Conservation (phyloP, 352 stramenopile genomes). For the Globisporangium paddicum region DNA sequence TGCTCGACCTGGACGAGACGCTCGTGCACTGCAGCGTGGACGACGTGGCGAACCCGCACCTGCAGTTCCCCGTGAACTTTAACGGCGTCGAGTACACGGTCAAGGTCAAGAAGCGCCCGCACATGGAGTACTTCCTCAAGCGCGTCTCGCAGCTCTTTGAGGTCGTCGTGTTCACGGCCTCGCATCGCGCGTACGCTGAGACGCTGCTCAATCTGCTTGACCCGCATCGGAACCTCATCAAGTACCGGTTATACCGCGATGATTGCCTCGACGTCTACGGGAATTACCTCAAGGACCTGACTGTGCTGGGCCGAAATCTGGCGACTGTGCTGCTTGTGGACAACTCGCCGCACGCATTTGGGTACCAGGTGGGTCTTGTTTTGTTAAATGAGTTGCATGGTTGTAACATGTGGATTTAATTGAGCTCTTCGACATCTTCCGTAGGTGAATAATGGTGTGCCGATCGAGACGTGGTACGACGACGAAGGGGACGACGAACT, state of each 20-base stretch:
- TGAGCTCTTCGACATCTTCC: background rate
- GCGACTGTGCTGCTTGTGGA: slow-evolving; percentile 93
- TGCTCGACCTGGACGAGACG: slow-evolving; percentile 99
- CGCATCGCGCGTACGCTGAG: slow-evolving; percentile 93
- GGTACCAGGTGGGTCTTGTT: slow-evolving; percentile 86
- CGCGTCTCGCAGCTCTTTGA: slow-evolving; percentile 93
- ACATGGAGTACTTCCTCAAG: slow-evolving; percentile 95
- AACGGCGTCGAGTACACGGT: slow-evolving; percentile 95
- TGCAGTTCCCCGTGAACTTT: slow-evolving; percentile 95
- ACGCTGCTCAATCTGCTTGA: slow-evolving; percentile 97
- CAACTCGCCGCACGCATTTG: slow-evolving; percentile 97
- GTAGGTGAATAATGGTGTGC: slow-evolving; percentile 95
- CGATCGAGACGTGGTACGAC: slow-evolving; percentile 98
- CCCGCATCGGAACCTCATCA: slow-evolving; percentile 86
- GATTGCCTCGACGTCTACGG: slow-evolving; percentile 95
- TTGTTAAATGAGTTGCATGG: too few relatives aligned
- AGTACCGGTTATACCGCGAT: slow-evolving; percentile 94
- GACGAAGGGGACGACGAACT: slow-evolving; percentile 95
- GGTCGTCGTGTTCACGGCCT: slow-evolving; percentile 99
- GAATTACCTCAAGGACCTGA: slow-evolving; percentile 99
- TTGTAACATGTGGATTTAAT: background rate
- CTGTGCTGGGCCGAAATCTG: slow-evolving; percentile 93
- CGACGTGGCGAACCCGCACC: slow-evolving; percentile 90
- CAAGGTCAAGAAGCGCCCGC: slow-evolving; percentile 95
- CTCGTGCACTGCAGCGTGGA: slow-evolving; percentile 99